Evolutionary conservation across 306 rosid genomes (phyloP), one percentile per base, ranked within the genome.

Genomic region (Cucurbita maxima): DNA sequence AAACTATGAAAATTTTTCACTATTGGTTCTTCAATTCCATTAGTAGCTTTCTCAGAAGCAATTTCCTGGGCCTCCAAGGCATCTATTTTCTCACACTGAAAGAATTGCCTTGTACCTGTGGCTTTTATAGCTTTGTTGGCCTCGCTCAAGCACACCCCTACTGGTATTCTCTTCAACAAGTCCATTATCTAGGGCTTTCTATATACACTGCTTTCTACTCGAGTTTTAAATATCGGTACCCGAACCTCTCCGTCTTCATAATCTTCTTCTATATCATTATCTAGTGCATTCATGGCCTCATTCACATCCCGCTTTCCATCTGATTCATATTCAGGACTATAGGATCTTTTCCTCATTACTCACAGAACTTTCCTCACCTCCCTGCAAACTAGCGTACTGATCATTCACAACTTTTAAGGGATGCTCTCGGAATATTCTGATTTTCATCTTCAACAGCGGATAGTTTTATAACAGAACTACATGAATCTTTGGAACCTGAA

Each of bases 171-270:
- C 82, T 78, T 80, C 90, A 76, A 73, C 79, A 54, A 70, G 67
- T 30, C 34, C 34, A 30, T 30, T 30, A 30, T 30, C 34, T 30
- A 30, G 34, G 1, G 34, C 34, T 30, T 30, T 30, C 34, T 30
- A 30, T 30, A 30, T 61, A 80, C 69, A 18, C 76, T 40, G 57
- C 80, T 88, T 40, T 81, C 86, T 18, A 55, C 84, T 54, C 78
- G 74, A 44, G 83, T 73, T 38, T 72, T 77, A 75, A 74, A 75
- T 61, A 80, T 71, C 1, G 86, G 83, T 62, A 86, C 98, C 34
- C 92, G 82, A 71, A 94, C 87, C 85, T 94, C 91, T 34, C 96
- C 98, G 58, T 93, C 98, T 83, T 89, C 96, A 76, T 79, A 90
- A 77, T 90, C 98, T 66, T 88, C 91, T 55, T 77, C 86, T 59